A percentile compares a stretch with the other conserved stretches of the same genome.
Conservation (phyloP, 2,329 filamentous ascomycete genomes). For the Phyllosticta capitalensis region DNA sequence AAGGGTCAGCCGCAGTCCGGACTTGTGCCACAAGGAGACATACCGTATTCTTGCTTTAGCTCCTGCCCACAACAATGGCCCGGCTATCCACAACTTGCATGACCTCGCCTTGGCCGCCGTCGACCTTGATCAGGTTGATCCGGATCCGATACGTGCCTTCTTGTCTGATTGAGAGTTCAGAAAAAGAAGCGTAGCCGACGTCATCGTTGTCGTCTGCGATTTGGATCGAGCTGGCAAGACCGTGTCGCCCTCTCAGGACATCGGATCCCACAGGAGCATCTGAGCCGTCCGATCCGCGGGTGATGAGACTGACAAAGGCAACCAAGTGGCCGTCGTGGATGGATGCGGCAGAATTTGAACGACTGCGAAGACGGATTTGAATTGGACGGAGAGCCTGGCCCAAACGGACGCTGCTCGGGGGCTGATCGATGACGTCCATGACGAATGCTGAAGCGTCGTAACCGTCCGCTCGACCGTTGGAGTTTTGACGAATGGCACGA, state of each 20-base stretch:
- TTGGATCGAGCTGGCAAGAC: conserved; percentile 24
- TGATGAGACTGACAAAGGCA: conserved; percentile 3
- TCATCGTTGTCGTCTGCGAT: conserved; percentile 25
- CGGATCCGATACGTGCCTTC: conserved; percentile 28
- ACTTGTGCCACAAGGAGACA: not conserved
- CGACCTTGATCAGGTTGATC: conserved; percentile 26
- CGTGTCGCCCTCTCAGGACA: not conserved
- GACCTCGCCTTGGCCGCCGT: conserved; percentile 3
- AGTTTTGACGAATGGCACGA: conserved; percentile 5
- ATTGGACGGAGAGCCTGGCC: conserved; percentile 23
- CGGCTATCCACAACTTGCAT: conserved; percentile 6
- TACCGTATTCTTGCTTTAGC: not conserved
- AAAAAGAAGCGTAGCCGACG: conserved; percentile 30
- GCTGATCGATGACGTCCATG: conserved; percentile 31
- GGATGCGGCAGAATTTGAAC: not conserved
- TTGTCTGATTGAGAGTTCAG: conserved; percentile 27
- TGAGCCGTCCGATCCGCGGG: conserved; percentile 1
- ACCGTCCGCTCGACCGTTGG: conserved; percentile 2
- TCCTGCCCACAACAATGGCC: conserved; percentile 7
- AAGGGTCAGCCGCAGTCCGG: not conserved
- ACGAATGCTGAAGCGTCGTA: conserved; percentile 17
- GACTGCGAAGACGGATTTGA: conserved; percentile 1
- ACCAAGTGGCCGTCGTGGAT: conserved; percentile 7
- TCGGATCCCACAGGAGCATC: conserved; percentile 2
- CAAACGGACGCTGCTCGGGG: conserved; percentile 24